Conservation (phyloP, 2,329 filamentous ascomycete species). For the Colletotrichum lini region DNA sequence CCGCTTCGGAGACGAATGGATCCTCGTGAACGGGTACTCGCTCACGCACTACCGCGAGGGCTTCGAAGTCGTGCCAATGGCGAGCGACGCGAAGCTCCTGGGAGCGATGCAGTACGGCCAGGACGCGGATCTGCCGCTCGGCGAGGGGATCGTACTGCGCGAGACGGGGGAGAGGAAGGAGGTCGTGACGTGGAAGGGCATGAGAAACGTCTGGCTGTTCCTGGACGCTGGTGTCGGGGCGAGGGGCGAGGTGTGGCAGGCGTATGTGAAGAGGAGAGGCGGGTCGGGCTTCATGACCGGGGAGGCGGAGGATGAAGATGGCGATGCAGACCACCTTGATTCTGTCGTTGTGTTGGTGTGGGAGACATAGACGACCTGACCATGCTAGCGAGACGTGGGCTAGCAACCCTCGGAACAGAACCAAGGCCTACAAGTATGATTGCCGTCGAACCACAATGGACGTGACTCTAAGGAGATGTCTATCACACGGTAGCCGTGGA, state of each 20-base stretch:
- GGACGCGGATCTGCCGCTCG: slow-evolving; percentile 42
- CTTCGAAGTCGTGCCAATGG: slow-evolving; percentile 45
- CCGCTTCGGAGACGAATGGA: slow-evolving; percentile 61
- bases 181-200: slow-evolving; percentile 54
- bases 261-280: slow-evolving; percentile 56
- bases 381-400: too few species aligned
- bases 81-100: slow-evolving; percentile 20
- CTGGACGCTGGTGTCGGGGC: slow-evolving; percentile 55
- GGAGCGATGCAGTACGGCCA: slow-evolving; percentile 33
- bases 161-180: slow-evolving; percentile 49
- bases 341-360: slow-evolving; percentile 60
- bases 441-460: too few species aligned
- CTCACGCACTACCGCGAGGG: slow-evolving; percentile 60
- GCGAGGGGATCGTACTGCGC: slow-evolving; percentile 52
- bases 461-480: too few species aligned
- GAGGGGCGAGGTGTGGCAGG: slow-evolving; percentile 61
- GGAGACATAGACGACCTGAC: slow-evolving; percentile 46
- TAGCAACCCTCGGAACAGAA: neutral
- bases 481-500: too few species aligned
- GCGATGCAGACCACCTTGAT: slow-evolving; percentile 51
- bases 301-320: slow-evolving; percentile 43
- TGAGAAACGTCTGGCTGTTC: slow-evolving; percentile 57
- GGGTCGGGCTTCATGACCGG: slow-evolving; percentile 15
- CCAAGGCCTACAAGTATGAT: neutral
- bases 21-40: slow-evolving; percentile 63